Percentiles rank a stretch among this genome's conserved stretches.
Conservation (phyloP, 306 rosid species). For the Calophaca sinica region DNA sequence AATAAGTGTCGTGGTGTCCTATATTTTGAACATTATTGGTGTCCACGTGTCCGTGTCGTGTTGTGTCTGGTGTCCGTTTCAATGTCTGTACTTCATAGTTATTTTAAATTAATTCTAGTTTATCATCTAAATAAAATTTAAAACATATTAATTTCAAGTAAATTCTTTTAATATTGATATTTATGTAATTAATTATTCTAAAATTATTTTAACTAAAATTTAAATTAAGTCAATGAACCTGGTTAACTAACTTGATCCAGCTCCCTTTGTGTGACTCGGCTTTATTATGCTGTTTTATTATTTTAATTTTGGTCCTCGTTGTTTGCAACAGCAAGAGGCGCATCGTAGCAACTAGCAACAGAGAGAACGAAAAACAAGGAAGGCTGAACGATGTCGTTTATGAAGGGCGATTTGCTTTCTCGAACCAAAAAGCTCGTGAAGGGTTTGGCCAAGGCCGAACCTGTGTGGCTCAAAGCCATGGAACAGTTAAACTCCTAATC, state of each 20-base stretch:
- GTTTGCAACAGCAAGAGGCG: slow-evolving; percentile 7
- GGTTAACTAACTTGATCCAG: not conserved
- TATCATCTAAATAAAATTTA: too few species aligned
- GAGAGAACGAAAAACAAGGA: slow-evolving; percentile 13
- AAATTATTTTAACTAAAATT: not conserved
- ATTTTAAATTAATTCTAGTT: too few species aligned
- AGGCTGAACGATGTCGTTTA: slow-evolving; percentile 69
- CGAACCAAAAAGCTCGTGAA: slow-evolving; percentile 83
- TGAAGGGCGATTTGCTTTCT: slow-evolving; percentile 74
- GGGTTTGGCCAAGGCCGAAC: slow-evolving; percentile 84
- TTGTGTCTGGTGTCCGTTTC: too few species aligned
- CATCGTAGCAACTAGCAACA: not conserved
- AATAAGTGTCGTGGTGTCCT: too few species aligned
- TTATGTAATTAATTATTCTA: not conserved
- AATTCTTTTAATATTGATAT: too few species aligned
- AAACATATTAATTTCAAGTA: too few species aligned
- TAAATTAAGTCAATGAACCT: not conserved
- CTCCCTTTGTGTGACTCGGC: not conserved
- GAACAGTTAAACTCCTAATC: slow-evolving; percentile 62
- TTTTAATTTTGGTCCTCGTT: not conserved
- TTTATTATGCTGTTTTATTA: not conserved
- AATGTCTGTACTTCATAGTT: too few species aligned
- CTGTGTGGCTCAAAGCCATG: slow-evolving; percentile 96
- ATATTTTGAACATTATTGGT: too few species aligned
- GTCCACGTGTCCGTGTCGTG: too few species aligned